Base-by-base conservation (phyloP, 2,329 filamentous ascomycete genomes). In the Monilinia vaccinii-corymbosi region DNA sequence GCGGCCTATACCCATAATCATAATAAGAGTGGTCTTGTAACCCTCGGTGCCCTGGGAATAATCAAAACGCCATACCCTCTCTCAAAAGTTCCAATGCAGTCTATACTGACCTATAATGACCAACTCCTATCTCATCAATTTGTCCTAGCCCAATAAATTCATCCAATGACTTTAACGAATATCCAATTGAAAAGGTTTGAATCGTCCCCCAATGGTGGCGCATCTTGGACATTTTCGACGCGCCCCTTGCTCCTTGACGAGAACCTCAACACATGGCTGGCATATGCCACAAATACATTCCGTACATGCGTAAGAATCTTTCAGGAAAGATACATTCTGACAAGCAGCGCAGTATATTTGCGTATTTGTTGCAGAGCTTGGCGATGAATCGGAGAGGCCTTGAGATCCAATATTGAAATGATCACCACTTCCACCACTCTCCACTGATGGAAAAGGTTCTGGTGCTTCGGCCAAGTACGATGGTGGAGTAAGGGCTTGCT, bases 271-370 rank as follows among this genome's bases (percentile, higher is more conserved):
- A 69, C 93, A 97, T 61, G 91, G 85, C 64, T 87, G 84, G 73
- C 94, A 97, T 53, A 97, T 81, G 18, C 92, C 93, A 72, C 91
- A 96, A 64, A 97, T 96, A 73, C 94, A 97, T 73, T 97, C 92
- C 1, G 92, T 96, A 73, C 93, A 97, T 25, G 93, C 93, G 71
- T 91, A 97, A 38, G 90, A 94, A 69, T 93, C 88, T 69, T 85
- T 87, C 31, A 97, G 77, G 13, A 86, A 77, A 56, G 87, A 92
- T 21, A 91, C 79, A 42, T 87, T 84, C 65, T 89, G 85, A 71
- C 93, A 97, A 51, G 88, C 89, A 23, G 92, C 89, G 72, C 93
- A 97, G 72, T 96, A 96, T 46, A 97, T 96, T 71, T 96, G 89
- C 3, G 93, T 87, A 64, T 81, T 81, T 57, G 91, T 88, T 9